These are phyloP conservation scores for Pythium monospermum DNA, from an alignment of 352 stramenopile genomes.

Conservation along the genomic window DNA sequence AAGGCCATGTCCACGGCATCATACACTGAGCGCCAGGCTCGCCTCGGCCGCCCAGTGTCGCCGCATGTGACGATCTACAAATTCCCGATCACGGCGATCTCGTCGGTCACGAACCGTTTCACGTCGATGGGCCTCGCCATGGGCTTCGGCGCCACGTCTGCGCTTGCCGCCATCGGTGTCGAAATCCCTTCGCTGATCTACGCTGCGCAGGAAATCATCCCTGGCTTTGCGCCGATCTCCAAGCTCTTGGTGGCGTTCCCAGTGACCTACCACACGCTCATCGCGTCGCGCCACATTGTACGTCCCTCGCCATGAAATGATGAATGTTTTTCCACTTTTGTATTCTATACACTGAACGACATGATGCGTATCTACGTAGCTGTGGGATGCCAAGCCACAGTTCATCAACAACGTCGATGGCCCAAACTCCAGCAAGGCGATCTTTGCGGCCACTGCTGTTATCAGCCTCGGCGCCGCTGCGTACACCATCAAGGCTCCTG, in stretches of 20 bases:
- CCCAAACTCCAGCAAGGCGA: conserved; percentile 42
- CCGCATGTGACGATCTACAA: conserved; percentile 92
- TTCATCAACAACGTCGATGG: conserved; percentile 74
- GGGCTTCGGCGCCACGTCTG: conserved; percentile 47
- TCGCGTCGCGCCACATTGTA: conserved; percentile 70
- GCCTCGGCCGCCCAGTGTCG: conserved; percentile 79
- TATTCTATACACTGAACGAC: too few species aligned
- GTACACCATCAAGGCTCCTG: conserved; percentile 16
- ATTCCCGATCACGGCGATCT: conserved; percentile 86
- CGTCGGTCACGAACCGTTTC: conserved; percentile 89
- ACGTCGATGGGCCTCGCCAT: conserved; percentile 76
- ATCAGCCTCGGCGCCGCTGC: conserved; percentile 24
- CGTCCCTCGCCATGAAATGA: conserved; percentile 1
- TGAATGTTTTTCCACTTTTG: too few species aligned
- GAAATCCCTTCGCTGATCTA: conserved; percentile 64
- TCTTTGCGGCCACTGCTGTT: conserved; percentile 50
- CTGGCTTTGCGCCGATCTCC: conserved; percentile 34
- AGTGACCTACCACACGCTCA: conserved; percentile 89
- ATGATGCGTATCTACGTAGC: conserved; percentile 17
- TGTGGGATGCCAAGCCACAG: conserved; percentile 91
- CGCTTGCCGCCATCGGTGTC: conserved; percentile 50
- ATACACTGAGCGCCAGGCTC: conserved; percentile 79
- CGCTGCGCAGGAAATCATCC: conserved; percentile 32
- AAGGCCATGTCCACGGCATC: conserved; percentile 27
- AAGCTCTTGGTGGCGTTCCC: conserved; percentile 91